Base-by-base conservation (phyloP, 192 early-diverging fungal genomes). In the Geranomyces variabilis region DNA sequence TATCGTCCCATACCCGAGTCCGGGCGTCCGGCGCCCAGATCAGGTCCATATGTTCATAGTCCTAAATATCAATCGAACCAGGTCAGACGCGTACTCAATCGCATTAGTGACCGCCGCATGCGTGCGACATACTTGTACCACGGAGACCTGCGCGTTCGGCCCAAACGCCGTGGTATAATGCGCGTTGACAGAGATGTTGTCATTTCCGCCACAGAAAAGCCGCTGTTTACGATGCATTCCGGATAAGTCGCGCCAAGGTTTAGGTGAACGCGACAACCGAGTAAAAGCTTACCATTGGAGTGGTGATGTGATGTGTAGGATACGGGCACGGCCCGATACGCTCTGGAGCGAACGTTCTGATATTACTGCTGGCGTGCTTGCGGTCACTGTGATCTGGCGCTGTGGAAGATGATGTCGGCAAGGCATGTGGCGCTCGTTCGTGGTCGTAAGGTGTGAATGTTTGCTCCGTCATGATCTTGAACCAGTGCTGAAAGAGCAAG, bases 281-380 rank as follows among this genome's bases (percentile, higher is more conserved):
- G 29, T 10, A 28, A n/a, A n/a, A n/a, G n/a, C 58, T 31, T 29
- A 60, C 55, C 48, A 75, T 68, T 26, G 44, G 45, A 17, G 69
- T 79, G 7, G 70, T 69, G 44, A 80, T 78, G 43, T 80, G 79
- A 14, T 80, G 63, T 3, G 79, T 78, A 9, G 79, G 79, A 63
- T 67, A 80, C 44, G 51, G 29, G 4, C 55, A 53, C 21, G 79
- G 76, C 14, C 61, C 61, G n/a, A 48, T 72, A 26, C 51, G 59
- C n/a, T 14, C 29, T 9, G 70, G 70, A 6, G 62, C 70, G 41
- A 33, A 72, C 7, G 70, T 63, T 26, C 13, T n/a, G 36, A 63
- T 71, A 48, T 62, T 3, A 31, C 29, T 57, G 55, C 29, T 57
- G 47, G 13, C 47, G 65, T 30, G 51, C 30, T 17, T 43, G 24